A percentile compares a stretch with the other conserved stretches of the same genome.
Evolutionary conservation across 169 alveolate species (phyloP).

Genomic region (Plasmodium berghei): DNA sequence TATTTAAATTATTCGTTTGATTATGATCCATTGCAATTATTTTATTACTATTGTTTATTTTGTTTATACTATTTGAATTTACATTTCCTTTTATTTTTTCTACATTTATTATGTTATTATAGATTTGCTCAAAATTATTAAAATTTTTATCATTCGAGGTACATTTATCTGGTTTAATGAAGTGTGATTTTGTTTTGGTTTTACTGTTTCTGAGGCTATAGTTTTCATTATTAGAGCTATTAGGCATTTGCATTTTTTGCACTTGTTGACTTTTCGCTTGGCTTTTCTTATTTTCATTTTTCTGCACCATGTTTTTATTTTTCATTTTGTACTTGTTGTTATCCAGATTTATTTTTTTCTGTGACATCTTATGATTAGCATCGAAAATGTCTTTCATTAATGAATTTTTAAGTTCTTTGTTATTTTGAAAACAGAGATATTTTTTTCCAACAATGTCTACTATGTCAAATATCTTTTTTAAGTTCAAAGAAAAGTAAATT

Average conservation of each 20-base stretch:
- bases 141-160: no score
- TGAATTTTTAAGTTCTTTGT: slow-evolving; percentile 5
- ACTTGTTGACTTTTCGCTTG: neutral
- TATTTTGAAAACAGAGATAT: slow-evolving; percentile 22
- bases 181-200: no score
- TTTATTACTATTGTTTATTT: no score
- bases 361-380: neutral
- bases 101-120: no score
- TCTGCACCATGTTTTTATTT: neutral
- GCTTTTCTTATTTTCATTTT: neutral
- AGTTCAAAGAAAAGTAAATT: slow-evolving; percentile 13
- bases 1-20: no score
- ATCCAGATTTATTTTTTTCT: neutral
- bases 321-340: neutral
- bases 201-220: neutral
- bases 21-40: no score
- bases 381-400: neutral
- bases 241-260: neutral
- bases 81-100: no score
- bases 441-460: slow-evolving; percentile 43
- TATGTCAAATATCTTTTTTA: slow-evolving; percentile 21
- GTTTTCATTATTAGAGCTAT: neutral
- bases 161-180: no score
- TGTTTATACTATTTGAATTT: no score
- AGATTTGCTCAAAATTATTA: no score